Conservation (phyloP, 306 rosid species). For the Fragaria iinumae region DNA sequence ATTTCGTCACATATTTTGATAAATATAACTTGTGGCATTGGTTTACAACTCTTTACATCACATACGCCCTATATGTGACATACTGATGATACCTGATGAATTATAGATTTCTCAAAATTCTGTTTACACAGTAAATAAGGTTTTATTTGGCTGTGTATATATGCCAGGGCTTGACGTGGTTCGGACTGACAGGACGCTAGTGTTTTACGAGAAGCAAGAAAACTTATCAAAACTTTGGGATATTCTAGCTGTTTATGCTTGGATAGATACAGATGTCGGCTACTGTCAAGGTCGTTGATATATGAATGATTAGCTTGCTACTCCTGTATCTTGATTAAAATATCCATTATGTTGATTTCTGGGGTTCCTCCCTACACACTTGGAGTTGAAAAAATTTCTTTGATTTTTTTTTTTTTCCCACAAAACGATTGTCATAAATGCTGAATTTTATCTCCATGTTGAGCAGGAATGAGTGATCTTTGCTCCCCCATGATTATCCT, state of each 20-base stretch:
- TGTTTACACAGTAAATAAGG: background rate
- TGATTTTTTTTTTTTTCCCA: conserved; percentile 25
- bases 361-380: background rate
- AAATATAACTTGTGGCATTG: conserved; percentile 6
- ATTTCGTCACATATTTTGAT: background rate
- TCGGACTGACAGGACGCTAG: conserved; percentile 96
- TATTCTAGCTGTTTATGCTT: conserved; percentile 92
- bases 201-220: conserved; percentile 86
- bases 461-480: conserved; percentile 98
- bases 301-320: conserved; percentile 11
- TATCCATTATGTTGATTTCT: background rate
- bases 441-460: conserved; percentile 29
- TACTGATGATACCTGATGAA: background rate
- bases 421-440: conserved; percentile 19
- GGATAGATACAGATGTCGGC: conserved; percentile 93
- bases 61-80: background rate
- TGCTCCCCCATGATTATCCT: conserved; percentile 98
- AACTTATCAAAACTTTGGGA: conserved; percentile 96
- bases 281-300: conserved; percentile 83
- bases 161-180: conserved; percentile 92
- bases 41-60: background rate
- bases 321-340: conserved; percentile 2
- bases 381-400: background rate
- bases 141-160: conserved; percentile 16
- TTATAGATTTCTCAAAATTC: conserved; percentile 7